These are phyloP conservation scores for Penicillium sp. DNA, from an alignment of 2,329 filamentous ascomycete species.

Conservation along the genomic window DNA sequence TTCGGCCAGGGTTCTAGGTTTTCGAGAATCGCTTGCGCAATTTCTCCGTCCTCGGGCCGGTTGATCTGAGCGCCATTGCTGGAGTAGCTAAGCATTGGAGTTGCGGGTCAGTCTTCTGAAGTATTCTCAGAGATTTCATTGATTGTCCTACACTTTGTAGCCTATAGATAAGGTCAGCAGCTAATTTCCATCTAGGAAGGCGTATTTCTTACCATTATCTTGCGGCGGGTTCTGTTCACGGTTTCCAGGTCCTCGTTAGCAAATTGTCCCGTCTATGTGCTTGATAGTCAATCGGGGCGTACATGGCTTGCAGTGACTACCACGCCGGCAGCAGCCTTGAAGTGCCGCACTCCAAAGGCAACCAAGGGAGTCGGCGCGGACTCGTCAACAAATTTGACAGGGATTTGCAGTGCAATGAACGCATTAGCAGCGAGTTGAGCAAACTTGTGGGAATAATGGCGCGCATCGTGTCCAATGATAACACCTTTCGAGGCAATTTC, in stretches of 20 bases:
- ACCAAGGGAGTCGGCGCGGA: constrained; percentile 63
- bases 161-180: constrained; percentile 37
- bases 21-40: constrained; percentile 57
- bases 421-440: constrained; percentile 62
- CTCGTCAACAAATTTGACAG: constrained; percentile 61
- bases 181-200: neutral
- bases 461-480: constrained; percentile 65
- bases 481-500: constrained; percentile 51
- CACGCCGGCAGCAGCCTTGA: constrained; percentile 60
- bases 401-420: constrained; percentile 60
- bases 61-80: constrained; percentile 68
- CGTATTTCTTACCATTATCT: constrained; percentile 55
- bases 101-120: neutral
- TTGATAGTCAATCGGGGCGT: constrained; percentile 20
- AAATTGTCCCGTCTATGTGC: neutral
- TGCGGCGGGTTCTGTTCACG: constrained; percentile 56
- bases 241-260: constrained; percentile 10
- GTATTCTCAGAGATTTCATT: neutral
- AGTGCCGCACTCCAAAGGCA: constrained; percentile 59
- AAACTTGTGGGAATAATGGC: constrained; percentile 64
- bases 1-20: constrained; percentile 55
- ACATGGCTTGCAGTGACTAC: constrained; percentile 68
- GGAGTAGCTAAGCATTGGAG: constrained; percentile 52
- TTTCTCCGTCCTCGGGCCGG: constrained; percentile 61
- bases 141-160: constrained; percentile 59